phyloP scores from a whole-genome alignment of 768 basidiomycete species.

The Hygrocybe coccinea region DNA sequence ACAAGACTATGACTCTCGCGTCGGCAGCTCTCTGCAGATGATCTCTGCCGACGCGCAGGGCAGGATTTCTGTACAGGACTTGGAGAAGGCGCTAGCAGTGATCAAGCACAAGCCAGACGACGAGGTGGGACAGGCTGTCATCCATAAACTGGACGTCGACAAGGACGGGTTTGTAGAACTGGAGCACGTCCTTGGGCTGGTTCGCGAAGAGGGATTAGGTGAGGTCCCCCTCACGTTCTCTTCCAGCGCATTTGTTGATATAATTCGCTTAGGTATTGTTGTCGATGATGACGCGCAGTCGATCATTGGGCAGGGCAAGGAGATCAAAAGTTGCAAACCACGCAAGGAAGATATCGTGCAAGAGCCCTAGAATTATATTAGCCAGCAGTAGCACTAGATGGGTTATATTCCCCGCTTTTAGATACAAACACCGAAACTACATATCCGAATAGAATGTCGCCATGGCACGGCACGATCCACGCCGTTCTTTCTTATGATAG shows the following conservation, averaged over 20 bases:
- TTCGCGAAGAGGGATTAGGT: slow-evolving; percentile 85
- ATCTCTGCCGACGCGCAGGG: slow-evolving; percentile 84
- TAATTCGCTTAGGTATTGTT: slow-evolving; percentile 54
- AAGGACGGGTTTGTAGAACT: slow-evolving; percentile 94
- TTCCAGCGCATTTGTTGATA: slow-evolving; percentile 2
- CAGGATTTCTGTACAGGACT: slow-evolving; percentile 80
- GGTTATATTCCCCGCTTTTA: not conserved
- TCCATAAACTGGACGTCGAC: slow-evolving; percentile 93
- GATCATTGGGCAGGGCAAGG: slow-evolving; percentile 76
- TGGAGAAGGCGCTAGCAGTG: slow-evolving; percentile 85
- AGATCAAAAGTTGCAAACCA: slow-evolving; percentile 73
- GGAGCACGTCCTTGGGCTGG: slow-evolving; percentile 87
- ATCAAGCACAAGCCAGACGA: slow-evolving; percentile 93
- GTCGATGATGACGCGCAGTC: slow-evolving; percentile 81
- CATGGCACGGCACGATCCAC: not conserved
- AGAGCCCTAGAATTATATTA: slow-evolving; percentile 39
- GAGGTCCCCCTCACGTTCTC: slow-evolving; percentile 17
- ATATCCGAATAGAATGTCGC: not conserved
- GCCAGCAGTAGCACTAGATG: not conserved
- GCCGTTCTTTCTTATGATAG: not conserved
- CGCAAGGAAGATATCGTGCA: slow-evolving; percentile 95
- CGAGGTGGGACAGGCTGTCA: slow-evolving; percentile 78
- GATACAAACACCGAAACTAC: not conserved
- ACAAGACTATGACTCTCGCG: slow-evolving; percentile 84
- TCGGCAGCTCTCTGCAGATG: slow-evolving; percentile 79